Conservation (phyloP, 2,329 filamentous ascomycete genomes). For the Xylariaceae sp. region DNA sequence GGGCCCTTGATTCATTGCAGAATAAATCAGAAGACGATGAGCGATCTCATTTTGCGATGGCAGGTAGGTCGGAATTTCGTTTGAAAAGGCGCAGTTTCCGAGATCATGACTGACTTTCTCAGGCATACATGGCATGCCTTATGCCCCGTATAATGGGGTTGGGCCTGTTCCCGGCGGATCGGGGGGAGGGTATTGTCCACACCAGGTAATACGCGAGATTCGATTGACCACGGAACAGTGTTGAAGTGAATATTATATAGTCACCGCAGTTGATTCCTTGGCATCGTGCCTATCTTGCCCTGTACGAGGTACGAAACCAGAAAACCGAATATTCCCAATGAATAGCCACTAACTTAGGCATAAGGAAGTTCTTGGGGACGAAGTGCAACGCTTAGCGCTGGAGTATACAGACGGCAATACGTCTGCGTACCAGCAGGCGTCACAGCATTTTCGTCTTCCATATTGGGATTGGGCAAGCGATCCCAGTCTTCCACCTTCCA, state of each 20-base stretch:
- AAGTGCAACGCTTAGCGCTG: conserved; percentile 44
- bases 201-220: conserved; percentile 38
- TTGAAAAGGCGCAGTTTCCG: neutral
- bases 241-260: conserved; percentile 23
- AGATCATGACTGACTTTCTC: neutral
- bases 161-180: conserved; percentile 31
- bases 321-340: neutral
- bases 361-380: conserved; percentile 50
- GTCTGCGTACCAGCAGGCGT: conserved; percentile 41
- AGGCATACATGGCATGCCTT: conserved; percentile 37
- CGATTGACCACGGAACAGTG: conserved; percentile 6
- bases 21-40: conserved; percentile 39
- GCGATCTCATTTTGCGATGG: conserved; percentile 48
- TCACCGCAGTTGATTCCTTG: conserved; percentile 49
- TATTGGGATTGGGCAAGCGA: conserved; percentile 54
- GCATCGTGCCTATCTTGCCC: conserved; percentile 53
- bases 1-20: conserved; percentile 43
- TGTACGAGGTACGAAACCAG: conserved; percentile 48
- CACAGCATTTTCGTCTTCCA: conserved; percentile 44
- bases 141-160: conserved; percentile 40
- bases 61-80: conserved; percentile 35
- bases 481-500: conserved; percentile 40
- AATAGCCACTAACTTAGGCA: conserved; percentile 11
- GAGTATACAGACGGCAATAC: conserved; percentile 38
- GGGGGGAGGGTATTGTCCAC: conserved; percentile 26